phyloP scores from a whole-genome alignment of 306 rosid species.

The Trichosanthes cucumerina region DNA sequence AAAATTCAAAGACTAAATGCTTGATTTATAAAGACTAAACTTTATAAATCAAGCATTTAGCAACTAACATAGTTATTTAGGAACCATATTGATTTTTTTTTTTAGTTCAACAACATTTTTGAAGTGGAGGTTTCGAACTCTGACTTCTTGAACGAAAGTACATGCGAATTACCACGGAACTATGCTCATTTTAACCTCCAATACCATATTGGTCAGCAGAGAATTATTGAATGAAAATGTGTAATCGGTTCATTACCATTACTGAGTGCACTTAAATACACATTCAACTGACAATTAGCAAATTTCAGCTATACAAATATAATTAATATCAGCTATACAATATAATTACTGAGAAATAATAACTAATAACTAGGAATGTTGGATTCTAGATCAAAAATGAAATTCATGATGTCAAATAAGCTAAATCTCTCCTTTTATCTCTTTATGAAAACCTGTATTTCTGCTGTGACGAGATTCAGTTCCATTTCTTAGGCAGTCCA shows the following conservation, averaged over 20 bases:
- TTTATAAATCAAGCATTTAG: too few species aligned
- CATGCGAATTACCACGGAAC: too few species aligned
- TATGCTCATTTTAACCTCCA: too few species aligned
- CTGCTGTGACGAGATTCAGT: neutral
- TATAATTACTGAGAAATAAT: neutral
- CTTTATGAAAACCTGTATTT: neutral
- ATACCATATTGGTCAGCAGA: too few species aligned
- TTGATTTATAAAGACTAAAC: too few species aligned
- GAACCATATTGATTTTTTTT: too few species aligned
- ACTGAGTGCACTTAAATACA: neutral
- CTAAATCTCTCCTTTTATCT: neutral
- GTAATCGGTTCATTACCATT: too few species aligned
- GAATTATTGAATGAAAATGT: neutral
- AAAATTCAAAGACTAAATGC: too few species aligned
- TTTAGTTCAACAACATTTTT: too few species aligned
- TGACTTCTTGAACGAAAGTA: too few species aligned
- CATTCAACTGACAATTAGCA: neutral
- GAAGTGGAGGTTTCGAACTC: too few species aligned
- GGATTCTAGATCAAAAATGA: neutral
- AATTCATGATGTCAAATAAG: neutral
- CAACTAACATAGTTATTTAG: too few species aligned
- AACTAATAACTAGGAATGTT: neutral
- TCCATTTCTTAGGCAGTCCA: neutral
- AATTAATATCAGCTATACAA: neutral
- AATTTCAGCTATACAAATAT: neutral